These are phyloP conservation scores for Thelephora ganbajun DNA, from an alignment of 768 basidiomycete genomes.

Conservation along the genomic window DNA sequence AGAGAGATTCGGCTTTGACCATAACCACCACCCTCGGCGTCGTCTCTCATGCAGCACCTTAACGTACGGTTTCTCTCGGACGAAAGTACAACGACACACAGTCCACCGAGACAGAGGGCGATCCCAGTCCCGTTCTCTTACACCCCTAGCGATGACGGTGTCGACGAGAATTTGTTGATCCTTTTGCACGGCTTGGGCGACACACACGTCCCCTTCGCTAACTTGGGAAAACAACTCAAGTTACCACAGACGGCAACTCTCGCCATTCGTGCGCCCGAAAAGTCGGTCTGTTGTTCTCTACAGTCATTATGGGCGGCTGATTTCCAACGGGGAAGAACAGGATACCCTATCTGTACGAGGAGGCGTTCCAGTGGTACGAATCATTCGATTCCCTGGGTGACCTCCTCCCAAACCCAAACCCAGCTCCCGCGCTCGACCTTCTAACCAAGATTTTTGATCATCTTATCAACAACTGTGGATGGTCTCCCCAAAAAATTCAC, in stretches of 20 bases:
- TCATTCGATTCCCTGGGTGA: conserved; percentile 76
- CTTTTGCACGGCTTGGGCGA: conserved; percentile 84
- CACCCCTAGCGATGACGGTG: conserved; percentile 63
- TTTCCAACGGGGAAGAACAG: conserved; percentile 21
- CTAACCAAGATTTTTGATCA: conserved; percentile 39
- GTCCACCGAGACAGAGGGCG: conserved; percentile 25
- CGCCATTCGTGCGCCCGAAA: conserved; percentile 66
- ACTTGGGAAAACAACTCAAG: conserved; percentile 56
- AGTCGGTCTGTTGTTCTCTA: conserved; percentile 27
- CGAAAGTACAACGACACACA: not conserved
- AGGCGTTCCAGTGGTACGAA: conserved; percentile 76
- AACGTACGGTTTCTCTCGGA: not conserved
- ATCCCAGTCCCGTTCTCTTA: conserved; percentile 54
- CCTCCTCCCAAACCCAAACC: conserved; percentile 54
- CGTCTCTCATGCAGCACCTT: not conserved
- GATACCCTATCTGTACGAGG: conserved; percentile 66
- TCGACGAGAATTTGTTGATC: conserved; percentile 75
- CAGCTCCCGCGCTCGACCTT: conserved; percentile 47
- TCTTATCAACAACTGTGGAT: conserved; percentile 44
- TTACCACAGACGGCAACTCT: conserved; percentile 86
- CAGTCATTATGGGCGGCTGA: not conserved
- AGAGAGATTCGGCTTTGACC: not conserved
- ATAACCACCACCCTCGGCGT: not conserved
- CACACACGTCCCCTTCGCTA: conserved; percentile 62
- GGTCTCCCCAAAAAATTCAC: conserved; percentile 63